Percentiles rank a stretch among this genome's conserved stretches.
Evolutionary conservation across 225 moss, liverwort and hornwort species (phyloP).

Genomic region (Bryoerythrophyllum caledonicum): DNA sequence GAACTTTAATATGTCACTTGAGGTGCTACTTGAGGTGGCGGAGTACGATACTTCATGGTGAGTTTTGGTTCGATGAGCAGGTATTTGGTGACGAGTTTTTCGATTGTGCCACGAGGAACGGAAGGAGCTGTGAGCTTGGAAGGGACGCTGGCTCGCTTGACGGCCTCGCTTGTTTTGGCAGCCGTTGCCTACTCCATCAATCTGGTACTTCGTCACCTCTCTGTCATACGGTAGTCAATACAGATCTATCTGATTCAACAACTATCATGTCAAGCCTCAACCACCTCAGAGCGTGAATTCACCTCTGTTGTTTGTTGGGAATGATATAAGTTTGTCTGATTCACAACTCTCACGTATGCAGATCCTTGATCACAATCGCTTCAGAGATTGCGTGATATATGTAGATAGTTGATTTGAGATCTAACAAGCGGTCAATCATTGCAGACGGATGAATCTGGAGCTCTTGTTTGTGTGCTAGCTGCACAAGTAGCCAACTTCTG

Average conservation of each 20-base stretch:
- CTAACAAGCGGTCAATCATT: background rate
- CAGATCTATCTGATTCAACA: too few relatives aligned
- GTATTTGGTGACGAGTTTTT: conserved; percentile 60
- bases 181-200: conserved; percentile 41
- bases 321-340: too few relatives aligned
- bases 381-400: too few relatives aligned
- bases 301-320: background rate
- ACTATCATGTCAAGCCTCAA: too few relatives aligned
- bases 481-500: conserved; percentile 94
- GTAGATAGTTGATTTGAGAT: background rate
- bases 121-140: conserved; percentile 64
- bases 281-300: background rate
- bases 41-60: background rate
- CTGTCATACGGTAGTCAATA: background rate
- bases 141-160: conserved; percentile 56
- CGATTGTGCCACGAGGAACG: conserved; percentile 51
- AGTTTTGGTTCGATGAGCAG: conserved; percentile 31
- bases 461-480: conserved; percentile 72
- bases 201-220: conserved; percentile 31
- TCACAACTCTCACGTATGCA: too few relatives aligned
- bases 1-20: too few relatives aligned
- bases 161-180: conserved; percentile 52
- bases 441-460: conserved; percentile 79
- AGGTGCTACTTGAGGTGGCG: too few relatives aligned
- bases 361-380: too few relatives aligned